These are phyloP conservation scores for Nakazawaea pomicola DNA, from an alignment of 805 yeast species.

Conservation along the genomic window DNA sequence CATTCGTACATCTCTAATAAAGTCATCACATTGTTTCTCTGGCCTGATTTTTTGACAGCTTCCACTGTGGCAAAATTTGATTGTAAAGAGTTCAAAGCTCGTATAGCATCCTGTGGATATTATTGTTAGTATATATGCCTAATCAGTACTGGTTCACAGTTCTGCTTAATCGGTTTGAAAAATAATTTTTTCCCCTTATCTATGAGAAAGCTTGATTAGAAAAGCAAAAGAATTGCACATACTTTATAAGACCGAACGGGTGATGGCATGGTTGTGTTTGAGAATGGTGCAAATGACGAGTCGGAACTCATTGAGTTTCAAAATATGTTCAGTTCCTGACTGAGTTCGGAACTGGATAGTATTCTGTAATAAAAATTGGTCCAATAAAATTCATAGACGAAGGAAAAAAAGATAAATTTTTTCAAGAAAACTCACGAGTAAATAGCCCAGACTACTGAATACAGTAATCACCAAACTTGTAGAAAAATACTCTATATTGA, in stretches of 20 bases:
- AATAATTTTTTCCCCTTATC: not conserved
- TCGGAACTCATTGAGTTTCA: constrained; percentile 5
- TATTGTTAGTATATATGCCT: constrained; percentile 3
- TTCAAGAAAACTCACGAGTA: too few species aligned
- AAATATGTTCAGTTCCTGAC: too few species aligned
- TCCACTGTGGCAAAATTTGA: constrained; percentile 89
- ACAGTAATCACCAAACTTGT: too few species aligned
- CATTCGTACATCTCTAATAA: constrained; percentile 85
- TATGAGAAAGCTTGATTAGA: not conserved
- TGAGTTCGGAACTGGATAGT: too few species aligned
- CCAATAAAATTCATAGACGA: too few species aligned
- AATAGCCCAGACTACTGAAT: too few species aligned
- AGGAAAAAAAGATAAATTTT: too few species aligned
- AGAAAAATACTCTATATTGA: too few species aligned
- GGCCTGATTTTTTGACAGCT: constrained; percentile 69
- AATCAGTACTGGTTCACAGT: too few species aligned
- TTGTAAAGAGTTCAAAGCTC: constrained; percentile 79
- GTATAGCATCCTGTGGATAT: constrained; percentile 65
- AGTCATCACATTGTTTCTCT: constrained; percentile 57
- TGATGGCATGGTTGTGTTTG: not conserved
- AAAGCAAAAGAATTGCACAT: not conserved
- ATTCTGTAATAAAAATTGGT: too few species aligned
- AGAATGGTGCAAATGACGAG: not conserved
- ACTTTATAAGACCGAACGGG: constrained; percentile 8
- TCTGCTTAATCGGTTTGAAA: not conserved